Conservation (phyloP, 805 yeast species). For the Schwanniomyces vanrijiae region DNA sequence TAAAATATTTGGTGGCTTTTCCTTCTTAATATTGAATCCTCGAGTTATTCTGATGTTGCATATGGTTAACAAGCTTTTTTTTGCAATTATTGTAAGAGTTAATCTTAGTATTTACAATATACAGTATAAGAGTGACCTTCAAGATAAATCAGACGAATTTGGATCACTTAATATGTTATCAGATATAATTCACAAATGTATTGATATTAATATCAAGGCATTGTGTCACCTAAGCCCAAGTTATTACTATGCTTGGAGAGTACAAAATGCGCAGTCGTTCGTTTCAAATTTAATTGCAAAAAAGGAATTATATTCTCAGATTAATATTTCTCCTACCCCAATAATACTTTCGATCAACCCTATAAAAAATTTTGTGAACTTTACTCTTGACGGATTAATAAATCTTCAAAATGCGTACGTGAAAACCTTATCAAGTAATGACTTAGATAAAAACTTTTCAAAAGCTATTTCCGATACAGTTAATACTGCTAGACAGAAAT, state of each 20-base stretch:
- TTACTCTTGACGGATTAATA: not conserved
- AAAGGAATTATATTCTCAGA: not conserved
- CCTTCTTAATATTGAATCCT: conserved; percentile 19
- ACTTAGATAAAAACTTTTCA: not conserved
- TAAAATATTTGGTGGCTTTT: conserved; percentile 8
- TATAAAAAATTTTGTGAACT: not conserved
- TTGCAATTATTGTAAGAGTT: conserved; percentile 5
- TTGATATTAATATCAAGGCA: conserved; percentile 1
- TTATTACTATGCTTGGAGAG: conserved; percentile 31
- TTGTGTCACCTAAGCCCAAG: conserved; percentile 14
- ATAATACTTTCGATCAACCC: not conserved
- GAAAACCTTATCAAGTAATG: not conserved
- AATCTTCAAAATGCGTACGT: not conserved
- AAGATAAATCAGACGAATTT: not conserved
- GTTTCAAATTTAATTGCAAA: not conserved
- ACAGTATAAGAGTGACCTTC: not conserved
- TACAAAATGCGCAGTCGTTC: conserved; percentile 14
- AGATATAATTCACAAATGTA: conserved; percentile 10
- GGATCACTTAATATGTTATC: conserved; percentile 5
- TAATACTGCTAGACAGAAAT: not conserved
- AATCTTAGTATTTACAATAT: not conserved
- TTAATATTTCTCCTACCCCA: not conserved
- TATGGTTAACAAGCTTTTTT: conserved; percentile 11
- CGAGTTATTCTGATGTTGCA: conserved; percentile 16
- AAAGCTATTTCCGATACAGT: not conserved